phyloP scores from a whole-genome alignment of 768 basidiomycete genomes.

The Austroboletus festivus region DNA sequence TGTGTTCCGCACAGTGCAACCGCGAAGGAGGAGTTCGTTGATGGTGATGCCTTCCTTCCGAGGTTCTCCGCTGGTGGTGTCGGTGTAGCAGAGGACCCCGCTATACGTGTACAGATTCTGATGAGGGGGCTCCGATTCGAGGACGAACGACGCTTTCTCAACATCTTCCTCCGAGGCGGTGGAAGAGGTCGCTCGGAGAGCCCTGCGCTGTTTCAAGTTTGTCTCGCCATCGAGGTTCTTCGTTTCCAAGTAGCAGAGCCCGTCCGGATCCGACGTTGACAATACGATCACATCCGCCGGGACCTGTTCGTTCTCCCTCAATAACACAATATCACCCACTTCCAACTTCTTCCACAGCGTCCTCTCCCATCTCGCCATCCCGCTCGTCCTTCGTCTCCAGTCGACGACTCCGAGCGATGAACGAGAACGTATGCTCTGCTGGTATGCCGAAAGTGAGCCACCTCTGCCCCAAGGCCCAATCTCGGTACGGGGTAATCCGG shows the following conservation, averaged over 20 bases:
- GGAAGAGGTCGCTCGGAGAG: constrained; percentile 69
- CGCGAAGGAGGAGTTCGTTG: constrained; percentile 90
- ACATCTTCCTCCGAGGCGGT: constrained; percentile 87
- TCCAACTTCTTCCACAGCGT: constrained; percentile 99
- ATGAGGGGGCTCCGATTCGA: constrained; percentile 92
- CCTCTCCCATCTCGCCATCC: constrained; percentile 85
- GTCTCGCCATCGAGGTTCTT: constrained; percentile 99
- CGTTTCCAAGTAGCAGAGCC: constrained; percentile 93
- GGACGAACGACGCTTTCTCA: constrained; percentile 78
- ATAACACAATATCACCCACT: constrained; percentile 90
- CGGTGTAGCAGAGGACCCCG: constrained; percentile 75
- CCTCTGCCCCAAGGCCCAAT: constrained; percentile 34
- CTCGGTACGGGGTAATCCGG: constrained; percentile 36
- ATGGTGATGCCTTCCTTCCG: constrained; percentile 76
- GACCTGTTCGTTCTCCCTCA: constrained; percentile 93
- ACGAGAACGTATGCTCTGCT: constrained; percentile 55
- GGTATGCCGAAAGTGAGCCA: constrained; percentile 45
- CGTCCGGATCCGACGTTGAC: constrained; percentile 87
- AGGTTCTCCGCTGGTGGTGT: constrained; percentile 45
- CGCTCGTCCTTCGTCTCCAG: constrained; percentile 63
- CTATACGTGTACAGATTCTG: constrained; percentile 92
- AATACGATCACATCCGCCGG: constrained; percentile 94
- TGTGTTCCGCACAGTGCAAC: constrained; percentile 87
- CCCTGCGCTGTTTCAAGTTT: constrained; percentile 84
- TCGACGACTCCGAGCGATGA: constrained; percentile 75